These are phyloP conservation scores for Rhodotorula toruloides DNA, from an alignment of 768 basidiomycete species.

Conservation along the genomic window DNA sequence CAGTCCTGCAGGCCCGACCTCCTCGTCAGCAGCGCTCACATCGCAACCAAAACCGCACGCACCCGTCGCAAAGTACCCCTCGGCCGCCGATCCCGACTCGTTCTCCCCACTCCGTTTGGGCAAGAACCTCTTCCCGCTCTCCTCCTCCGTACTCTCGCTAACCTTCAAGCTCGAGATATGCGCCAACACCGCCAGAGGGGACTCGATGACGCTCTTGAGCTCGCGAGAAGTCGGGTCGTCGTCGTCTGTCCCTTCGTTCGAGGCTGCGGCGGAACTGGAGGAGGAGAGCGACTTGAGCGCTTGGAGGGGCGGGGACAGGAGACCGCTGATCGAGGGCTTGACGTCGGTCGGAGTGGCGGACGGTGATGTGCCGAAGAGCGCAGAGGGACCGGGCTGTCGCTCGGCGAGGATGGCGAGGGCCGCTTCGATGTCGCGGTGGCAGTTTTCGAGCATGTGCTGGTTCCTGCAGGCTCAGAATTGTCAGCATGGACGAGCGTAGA, in stretches of 20 bases:
- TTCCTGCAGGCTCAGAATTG: constrained; percentile 8
- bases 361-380: neutral
- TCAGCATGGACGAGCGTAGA: no score
- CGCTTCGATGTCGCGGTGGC: constrained; percentile 19
- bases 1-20: constrained; percentile 10
- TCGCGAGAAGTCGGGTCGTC: constrained; percentile 11
- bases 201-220: constrained; percentile 26
- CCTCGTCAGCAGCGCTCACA: neutral
- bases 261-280: neutral
- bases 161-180: constrained; percentile 31
- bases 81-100: neutral
- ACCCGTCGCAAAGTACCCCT: constrained; percentile 33
- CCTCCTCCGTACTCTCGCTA: constrained; percentile 20
- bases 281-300: neutral
- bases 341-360: neutral
- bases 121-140: constrained; percentile 27
- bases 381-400: no score
- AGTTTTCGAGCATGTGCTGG: constrained; percentile 18
- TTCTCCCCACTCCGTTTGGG: neutral
- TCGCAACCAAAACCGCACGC: neutral
- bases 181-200: constrained; percentile 19
- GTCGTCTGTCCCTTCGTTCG: neutral
- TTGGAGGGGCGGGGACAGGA: neutral
- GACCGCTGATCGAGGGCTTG: neutral
- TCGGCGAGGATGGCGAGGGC: constrained; percentile 17